Evolutionary conservation across 805 yeast genomes (phyloP), one percentile per base, ranked within the genome.

Genomic region (Cyberlindnera japonica): DNA sequence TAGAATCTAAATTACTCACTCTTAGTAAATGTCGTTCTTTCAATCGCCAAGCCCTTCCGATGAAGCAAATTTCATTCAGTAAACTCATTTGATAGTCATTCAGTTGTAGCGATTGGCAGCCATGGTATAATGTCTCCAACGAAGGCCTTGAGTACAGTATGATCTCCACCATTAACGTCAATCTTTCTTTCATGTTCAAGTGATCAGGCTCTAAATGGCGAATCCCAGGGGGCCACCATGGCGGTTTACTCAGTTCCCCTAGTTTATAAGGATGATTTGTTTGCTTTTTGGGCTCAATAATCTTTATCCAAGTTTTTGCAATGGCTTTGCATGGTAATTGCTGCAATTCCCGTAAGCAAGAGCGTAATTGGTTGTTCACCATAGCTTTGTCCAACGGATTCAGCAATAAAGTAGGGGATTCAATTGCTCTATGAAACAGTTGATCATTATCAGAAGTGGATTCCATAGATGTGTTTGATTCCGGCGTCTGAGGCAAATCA

Each of bases 121-220:
- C 35, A 21, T 17, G 25, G 33, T 43, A 33, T n/a, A 47, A 24
- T 4, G 17, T 32, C 14, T 33, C 21, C 6, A 40, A 17, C n/a
- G 26, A 8, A 3, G 47, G 24, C 44, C 44, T 13, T 40, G 43
- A 13, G 25, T 56, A 51, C 17, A 60, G 37, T 6, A 68, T 36
- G 11, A 79, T 65, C 11, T 61, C 47, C 23, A 72, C 60, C 54
- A 84, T 58, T 18, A 83, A 59, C 5, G 52, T 54, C 15, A 81
- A 51, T 39, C 93, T 63, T 50, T 79, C 82, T 1, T 61, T 62
- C 54, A 79, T 83, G 43, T 66, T 69, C 42, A 84, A 62, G 60
- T 84, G 91, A 55, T 83, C 91, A 0, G 91, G 91, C 53, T 83
- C 90, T 32, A 65, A 68, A 59, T 83, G 91, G 26, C 75, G 63